Conservation (phyloP, 768 basidiomycete species). For the Antrodiella citrinella region DNA sequence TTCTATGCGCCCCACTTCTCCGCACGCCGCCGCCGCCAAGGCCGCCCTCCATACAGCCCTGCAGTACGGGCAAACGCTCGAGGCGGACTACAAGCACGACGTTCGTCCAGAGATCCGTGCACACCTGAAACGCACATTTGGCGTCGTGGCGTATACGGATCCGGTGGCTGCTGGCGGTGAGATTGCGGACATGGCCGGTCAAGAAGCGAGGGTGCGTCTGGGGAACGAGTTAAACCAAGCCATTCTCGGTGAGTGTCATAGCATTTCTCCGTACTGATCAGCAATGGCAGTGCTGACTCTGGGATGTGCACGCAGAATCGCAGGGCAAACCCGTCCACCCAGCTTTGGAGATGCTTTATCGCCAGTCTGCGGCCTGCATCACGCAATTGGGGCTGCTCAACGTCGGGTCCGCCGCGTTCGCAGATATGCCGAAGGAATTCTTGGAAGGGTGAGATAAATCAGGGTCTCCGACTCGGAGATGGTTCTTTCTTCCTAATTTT, state of each 20-base stretch:
- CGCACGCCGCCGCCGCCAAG: slow-evolving; percentile 26
- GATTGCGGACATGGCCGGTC: slow-evolving; percentile 59
- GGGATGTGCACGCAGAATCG: slow-evolving; percentile 49
- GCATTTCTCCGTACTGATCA: neutral
- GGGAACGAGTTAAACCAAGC: slow-evolving; percentile 76
- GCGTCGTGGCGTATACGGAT: slow-evolving; percentile 74
- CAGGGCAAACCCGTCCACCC: slow-evolving; percentile 68
- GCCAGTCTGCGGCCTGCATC: slow-evolving; percentile 63
- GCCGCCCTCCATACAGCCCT: slow-evolving; percentile 58
- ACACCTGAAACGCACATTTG: slow-evolving; percentile 67
- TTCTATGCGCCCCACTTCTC: slow-evolving; percentile 15
- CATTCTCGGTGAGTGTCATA: slow-evolving; percentile 59
- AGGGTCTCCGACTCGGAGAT: too few species aligned
- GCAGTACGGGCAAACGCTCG: slow-evolving; percentile 63
- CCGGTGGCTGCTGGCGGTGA: slow-evolving; percentile 60
- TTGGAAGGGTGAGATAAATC: slow-evolving; percentile 38
- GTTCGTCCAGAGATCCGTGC: slow-evolving; percentile 45
- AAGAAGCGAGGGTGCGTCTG: slow-evolving; percentile 54
- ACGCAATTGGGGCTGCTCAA: slow-evolving; percentile 67
- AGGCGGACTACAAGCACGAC: slow-evolving; percentile 60
- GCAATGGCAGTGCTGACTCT: neutral
- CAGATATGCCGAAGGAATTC: slow-evolving; percentile 71
- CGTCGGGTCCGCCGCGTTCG: slow-evolving; percentile 72
- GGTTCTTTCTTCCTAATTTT: too few species aligned
- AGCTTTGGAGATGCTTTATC: slow-evolving; percentile 67